These are phyloP conservation scores for Nasturtium officinale DNA, from an alignment of 345 rosid genomes.

Conservation along the genomic window DNA sequence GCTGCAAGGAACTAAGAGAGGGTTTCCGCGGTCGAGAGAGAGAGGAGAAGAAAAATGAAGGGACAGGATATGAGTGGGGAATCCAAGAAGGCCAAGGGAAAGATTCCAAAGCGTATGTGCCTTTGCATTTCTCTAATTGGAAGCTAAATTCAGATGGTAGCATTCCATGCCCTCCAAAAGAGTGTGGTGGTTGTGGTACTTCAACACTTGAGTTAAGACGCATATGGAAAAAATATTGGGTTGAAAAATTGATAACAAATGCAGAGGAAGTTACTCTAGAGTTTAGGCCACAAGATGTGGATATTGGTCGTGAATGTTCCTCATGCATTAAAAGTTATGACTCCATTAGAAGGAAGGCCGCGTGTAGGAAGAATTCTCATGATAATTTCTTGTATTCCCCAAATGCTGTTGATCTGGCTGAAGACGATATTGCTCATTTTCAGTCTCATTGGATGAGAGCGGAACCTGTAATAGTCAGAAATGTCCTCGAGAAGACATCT, in stretches of 20 bases:
- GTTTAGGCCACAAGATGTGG: conserved; percentile 41
- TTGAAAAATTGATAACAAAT: conserved; percentile 48
- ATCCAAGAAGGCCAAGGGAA: conserved; percentile 14
- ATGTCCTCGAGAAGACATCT: conserved; percentile 59
- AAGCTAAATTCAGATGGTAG: conserved; percentile 53
- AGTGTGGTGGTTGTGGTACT: conserved; percentile 64
- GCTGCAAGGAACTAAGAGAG: conserved; percentile 61
- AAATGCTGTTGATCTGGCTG: conserved; percentile 49
- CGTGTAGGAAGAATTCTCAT: conserved; percentile 52
- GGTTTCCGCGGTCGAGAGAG: conserved; percentile 37
- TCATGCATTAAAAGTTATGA: conserved; percentile 44
- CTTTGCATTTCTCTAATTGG: conserved; percentile 43
- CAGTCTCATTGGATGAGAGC: conserved; percentile 73
- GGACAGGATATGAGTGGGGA: not conserved
- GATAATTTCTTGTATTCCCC: conserved; percentile 77
- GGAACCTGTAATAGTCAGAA: conserved; percentile 67
- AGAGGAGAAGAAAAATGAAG: conserved; percentile 34
- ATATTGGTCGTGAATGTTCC: conserved; percentile 50
- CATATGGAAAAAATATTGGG: conserved; percentile 50
- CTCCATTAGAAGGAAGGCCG: conserved; percentile 48
- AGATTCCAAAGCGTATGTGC: conserved; percentile 1
- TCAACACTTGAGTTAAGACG: conserved; percentile 56
- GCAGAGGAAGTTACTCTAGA: conserved; percentile 53
- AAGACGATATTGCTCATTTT: conserved; percentile 64
- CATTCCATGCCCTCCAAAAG: conserved; percentile 68